Evolutionary conservation across 139 green algal genomes (phyloP), one percentile per base, ranked within the genome.

Genomic region (Coelastrella sp.): DNA sequence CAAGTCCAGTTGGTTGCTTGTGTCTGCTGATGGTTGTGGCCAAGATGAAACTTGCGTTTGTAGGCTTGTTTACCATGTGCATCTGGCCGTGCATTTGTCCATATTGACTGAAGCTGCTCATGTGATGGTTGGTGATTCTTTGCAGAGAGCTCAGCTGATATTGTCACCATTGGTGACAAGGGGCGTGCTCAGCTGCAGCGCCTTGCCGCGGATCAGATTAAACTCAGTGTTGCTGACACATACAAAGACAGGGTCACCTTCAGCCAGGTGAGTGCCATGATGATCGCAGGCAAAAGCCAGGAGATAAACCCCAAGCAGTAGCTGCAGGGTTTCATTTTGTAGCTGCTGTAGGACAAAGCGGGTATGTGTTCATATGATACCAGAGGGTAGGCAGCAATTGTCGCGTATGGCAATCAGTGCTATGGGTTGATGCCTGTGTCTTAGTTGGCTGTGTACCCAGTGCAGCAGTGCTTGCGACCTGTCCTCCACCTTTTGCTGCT

Each of bases 91-190:
- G 0, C 1, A 27, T 6, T 30, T 40, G 27, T 71, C 27, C 7
- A 1, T 3, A 4, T 40, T 3, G n/a, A n/a, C n/a, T n/a, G n/a
- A n/a, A n/a, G n/a, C n/a, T n/a, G n/a, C n/a, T n/a, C n/a, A n/a
- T n/a, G n/a, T n/a, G n/a, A n/a, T n/a, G n/a, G n/a, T n/a, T n/a
- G n/a, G n/a, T n/a, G n/a, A n/a, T n/a, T n/a, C n/a, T n/a, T n/a
- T 64, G 72, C 25, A 30, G 35, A 63, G 41, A 32, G n/a, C 69
- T 45, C 53, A 19, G 30, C 53, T 64, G 53, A 64, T 2, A 59
- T 96, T 21, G 86, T 95, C 1, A 90, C 97, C 2, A 90, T 99
- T 57, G 96, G 97, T 57, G 97, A 99, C 89, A 99, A 99, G 93
- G 96, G 94, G 15, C 90, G 93, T 30, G 85, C 91, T 8, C 95